A percentile compares a stretch with the other conserved stretches of the same genome.
Conservation (phyloP, 2,329 filamentous ascomycete genomes). For the Paracoccidioides brasiliensis region DNA sequence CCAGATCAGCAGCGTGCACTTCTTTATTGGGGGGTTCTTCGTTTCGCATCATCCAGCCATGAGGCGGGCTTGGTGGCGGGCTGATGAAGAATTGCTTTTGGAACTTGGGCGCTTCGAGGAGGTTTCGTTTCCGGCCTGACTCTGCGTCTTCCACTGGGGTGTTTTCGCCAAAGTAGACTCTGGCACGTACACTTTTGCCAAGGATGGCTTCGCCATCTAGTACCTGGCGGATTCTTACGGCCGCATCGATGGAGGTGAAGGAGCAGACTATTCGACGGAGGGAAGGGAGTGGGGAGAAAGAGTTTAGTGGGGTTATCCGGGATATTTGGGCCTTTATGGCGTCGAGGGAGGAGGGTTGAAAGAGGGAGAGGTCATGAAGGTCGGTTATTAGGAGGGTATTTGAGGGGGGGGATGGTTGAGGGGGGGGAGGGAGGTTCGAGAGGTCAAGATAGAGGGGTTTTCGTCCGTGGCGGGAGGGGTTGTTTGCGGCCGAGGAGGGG, state of each 20-base stretch:
- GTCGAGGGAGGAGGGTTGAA: constrained; percentile 33
- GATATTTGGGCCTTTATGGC: constrained; percentile 32
- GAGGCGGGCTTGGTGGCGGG: constrained; percentile 49
- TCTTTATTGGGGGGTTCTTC: constrained; percentile 55
- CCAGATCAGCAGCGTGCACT: constrained; percentile 50
- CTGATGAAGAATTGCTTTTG: constrained; percentile 55
- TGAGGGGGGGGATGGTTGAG: constrained; percentile 33
- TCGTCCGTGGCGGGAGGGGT: constrained; percentile 14
- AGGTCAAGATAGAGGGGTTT: constrained; percentile 34
- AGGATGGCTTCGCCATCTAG: constrained; percentile 29
- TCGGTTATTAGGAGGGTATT: constrained; percentile 41
- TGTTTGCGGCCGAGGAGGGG: constrained; percentile 12
- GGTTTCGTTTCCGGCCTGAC: constrained; percentile 25
- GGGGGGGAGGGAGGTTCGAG: constrained; percentile 32
- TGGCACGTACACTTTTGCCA: constrained; percentile 21
- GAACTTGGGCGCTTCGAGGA: constrained; percentile 43
- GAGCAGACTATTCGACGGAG: constrained; percentile 39
- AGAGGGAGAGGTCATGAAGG: constrained; percentile 33
- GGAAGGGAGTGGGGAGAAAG: constrained; percentile 39
- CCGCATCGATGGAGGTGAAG: constrained; percentile 31
- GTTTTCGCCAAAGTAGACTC: constrained; percentile 40
- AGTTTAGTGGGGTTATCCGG: constrained; percentile 32
- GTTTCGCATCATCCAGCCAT: constrained; percentile 50
- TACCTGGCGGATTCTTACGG: constrained; percentile 30
- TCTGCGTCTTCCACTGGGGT: constrained; percentile 33